Evolutionary conservation across 1,284 basidiomycete genomes (phyloP).

Genomic region (Tetrapyrgos nigripes): DNA sequence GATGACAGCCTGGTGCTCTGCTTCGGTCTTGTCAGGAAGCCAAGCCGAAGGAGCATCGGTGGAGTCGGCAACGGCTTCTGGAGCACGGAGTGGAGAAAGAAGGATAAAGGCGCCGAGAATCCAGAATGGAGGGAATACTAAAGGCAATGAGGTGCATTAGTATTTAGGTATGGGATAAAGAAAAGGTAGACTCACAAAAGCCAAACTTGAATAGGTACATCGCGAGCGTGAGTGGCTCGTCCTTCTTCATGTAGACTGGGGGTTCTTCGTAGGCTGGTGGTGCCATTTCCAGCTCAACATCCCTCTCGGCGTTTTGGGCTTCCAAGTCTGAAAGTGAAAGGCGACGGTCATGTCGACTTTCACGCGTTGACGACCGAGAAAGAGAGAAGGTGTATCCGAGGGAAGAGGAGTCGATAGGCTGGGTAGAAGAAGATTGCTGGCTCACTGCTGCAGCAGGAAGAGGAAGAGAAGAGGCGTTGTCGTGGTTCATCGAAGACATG

Average conservation of each 20-base stretch:
- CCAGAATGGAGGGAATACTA: conserved; percentile 47
- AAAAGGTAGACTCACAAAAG: conserved; percentile 39
- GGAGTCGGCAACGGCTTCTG: conserved; percentile 9
- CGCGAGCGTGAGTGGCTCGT: conserved; percentile 46
- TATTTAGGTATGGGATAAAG: not conserved
- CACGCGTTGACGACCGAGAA: conserved; percentile 19
- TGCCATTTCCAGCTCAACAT: conserved; percentile 25
- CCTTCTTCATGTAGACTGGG: too few species aligned
- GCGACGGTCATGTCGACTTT: conserved; percentile 26
- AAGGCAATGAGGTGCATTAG: conserved; percentile 5
- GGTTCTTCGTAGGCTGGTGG: too few species aligned
- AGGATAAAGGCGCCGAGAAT: too few species aligned
- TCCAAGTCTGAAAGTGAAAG: conserved; percentile 12
- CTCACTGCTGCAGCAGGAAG: too few species aligned
- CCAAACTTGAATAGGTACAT: conserved; percentile 52
- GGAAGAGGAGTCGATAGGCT: conserved; percentile 25
- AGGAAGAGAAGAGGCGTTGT: too few species aligned
- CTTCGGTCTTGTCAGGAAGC: too few species aligned
- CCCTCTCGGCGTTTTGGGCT: conserved; percentile 11
- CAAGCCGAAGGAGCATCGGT: conserved; percentile 19
- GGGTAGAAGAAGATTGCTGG: not conserved
- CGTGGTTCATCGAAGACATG: too few species aligned
- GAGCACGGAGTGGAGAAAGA: too few species aligned
- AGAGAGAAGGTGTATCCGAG: too few species aligned
- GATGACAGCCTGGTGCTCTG: conserved; percentile 49